Base-by-base conservation (phyloP, 345 rosid species). In the Ailanthus altissimus region DNA sequence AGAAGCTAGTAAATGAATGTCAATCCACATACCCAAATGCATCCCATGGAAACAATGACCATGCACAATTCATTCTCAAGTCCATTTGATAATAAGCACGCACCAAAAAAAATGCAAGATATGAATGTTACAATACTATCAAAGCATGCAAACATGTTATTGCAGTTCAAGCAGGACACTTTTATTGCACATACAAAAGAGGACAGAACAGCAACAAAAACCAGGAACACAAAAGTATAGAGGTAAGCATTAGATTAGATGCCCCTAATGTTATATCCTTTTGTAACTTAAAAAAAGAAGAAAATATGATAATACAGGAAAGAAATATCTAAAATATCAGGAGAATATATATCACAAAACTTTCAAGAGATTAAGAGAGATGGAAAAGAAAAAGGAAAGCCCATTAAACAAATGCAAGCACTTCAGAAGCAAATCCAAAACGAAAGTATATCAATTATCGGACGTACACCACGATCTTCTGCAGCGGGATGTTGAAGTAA, bases 401-500 rank as follows among this genome's bases (percentile, higher is more conserved):
- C 51, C 23, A 61, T 15, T 23, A 56, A 21, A 38, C 21, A 60
- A 70, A 59, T n/a, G 38, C 66, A 77, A 53, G 57, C 47, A 65
- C 70, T 67, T 56, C 23, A 54, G 9, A 65, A 73, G 54, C 53
- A 50, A 67, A 77, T 20, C 49, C 65, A 80, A 49, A 45, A 72
- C 28, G 18, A 21, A 42, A 42, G 49, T 5, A 68, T 20, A 42
- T 53, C 5, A 12, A 11, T 40, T 6, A 23, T 9, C 45, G 50
- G 67, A 85, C 92, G 87, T 90, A 90, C 98, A 68, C 66, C 77
- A 64, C 49, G 73, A 81, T 88, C 81, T 74, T 74, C 85, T 60
- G 32, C 58, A 74, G 77, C 26, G 80, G 68, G 75, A 61, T 81
- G 72, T 76, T 78, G 84, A 8, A 72, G 87, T 73, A 70, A 77